Percentiles rank a stretch among this genome's conserved stretches.
Conservation (phyloP, 208 protist species). For the Acanthamoeba healyi region DNA sequence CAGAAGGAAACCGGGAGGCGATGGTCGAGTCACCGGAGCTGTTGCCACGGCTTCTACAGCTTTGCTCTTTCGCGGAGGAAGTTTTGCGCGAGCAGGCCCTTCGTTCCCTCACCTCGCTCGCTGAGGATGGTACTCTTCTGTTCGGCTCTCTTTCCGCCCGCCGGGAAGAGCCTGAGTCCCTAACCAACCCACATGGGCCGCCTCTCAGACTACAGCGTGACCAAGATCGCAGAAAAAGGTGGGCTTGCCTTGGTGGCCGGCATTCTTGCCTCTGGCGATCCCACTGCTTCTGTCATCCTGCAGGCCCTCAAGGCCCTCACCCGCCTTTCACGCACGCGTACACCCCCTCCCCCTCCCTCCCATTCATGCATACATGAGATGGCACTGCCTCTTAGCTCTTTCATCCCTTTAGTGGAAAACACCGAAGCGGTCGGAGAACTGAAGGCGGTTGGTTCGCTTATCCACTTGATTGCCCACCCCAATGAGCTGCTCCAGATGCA, state of each 20-base stretch:
- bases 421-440: not conserved
- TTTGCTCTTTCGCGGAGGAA: not conserved
- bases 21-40: not conserved
- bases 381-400: too few species aligned
- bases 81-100: constrained; percentile 1
- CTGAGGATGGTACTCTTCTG: not conserved
- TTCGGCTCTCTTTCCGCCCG: not conserved
- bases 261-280: not conserved
- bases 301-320: not conserved
- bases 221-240: constrained; percentile 3
- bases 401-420: not conserved
- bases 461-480: not conserved
- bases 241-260: not conserved
- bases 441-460: not conserved
- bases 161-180: not conserved
- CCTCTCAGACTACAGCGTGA: not conserved
- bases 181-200: not conserved
- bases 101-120: not conserved
- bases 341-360: not conserved
- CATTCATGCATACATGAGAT: too few species aligned
- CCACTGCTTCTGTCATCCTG: not conserved
- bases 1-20: constrained; percentile 6
- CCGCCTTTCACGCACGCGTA: not conserved
- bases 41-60: not conserved
- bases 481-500: constrained; percentile 51